A percentile compares a stretch with the other conserved stretches of the same genome.
phyloP scores from a whole-genome alignment of 2,329 filamentous ascomycete genomes.

The Phialophora expanda region DNA sequence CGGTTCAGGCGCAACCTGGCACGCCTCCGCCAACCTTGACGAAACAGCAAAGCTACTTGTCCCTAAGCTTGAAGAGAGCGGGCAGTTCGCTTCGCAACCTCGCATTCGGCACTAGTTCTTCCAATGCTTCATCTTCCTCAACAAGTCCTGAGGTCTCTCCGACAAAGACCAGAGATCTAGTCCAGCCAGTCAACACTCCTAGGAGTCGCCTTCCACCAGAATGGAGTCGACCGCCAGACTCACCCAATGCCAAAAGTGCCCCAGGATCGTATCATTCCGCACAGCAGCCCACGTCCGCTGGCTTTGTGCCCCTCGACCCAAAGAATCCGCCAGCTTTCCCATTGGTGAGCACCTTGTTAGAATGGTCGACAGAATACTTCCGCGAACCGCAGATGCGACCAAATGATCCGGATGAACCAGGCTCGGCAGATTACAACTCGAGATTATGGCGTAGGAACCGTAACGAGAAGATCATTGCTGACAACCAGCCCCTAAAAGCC shows the following conservation, averaged over 20 bases:
- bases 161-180: conserved; percentile 38
- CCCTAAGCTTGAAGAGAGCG: conserved; percentile 64
- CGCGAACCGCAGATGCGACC: conserved; percentile 98
- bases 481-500: conserved; percentile 92
- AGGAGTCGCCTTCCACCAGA: conserved; percentile 61
- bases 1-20: conserved; percentile 43
- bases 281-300: conserved; percentile 77
- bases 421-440: conserved; percentile 94
- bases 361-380: conserved; percentile 98
- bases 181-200: conserved; percentile 45
- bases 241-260: conserved; percentile 70
- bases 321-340: conserved; percentile 66
- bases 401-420: conserved; percentile 92
- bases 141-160: conserved; percentile 40
- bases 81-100: conserved; percentile 70
- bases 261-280: conserved; percentile 76
- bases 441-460: conserved; percentile 89
- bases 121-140: conserved; percentile 44
- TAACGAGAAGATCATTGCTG: conserved; percentile 88
- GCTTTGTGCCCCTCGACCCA: conserved; percentile 68
- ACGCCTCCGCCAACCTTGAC: conserved; percentile 56
- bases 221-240: conserved; percentile 72
- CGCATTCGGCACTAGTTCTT: conserved; percentile 53
- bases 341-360: conserved; percentile 80
- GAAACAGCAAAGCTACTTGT: conserved; percentile 66